Conservation (phyloP, 768 basidiomycete species). For the Pleurotus sapidus region DNA sequence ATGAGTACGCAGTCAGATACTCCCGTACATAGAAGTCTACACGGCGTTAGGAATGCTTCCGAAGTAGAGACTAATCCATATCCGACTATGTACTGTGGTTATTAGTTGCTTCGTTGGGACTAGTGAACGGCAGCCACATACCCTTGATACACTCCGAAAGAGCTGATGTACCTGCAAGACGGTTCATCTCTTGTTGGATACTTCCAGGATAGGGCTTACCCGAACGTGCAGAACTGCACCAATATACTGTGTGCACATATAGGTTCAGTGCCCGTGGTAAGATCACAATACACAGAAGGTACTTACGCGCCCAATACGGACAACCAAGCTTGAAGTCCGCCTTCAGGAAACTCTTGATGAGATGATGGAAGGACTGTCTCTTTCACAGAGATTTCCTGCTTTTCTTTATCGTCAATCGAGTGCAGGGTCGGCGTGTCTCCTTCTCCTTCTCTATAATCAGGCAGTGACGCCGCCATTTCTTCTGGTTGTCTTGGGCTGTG, state of each 20-base stretch:
- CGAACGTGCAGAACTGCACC: conserved; percentile 42
- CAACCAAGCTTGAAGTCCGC: conserved; percentile 16
- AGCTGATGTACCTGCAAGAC: conserved; percentile 29
- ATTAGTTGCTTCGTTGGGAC: no score
- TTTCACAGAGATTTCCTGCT: neutral
- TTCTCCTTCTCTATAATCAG: neutral
- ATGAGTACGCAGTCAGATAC: conserved; percentile 30
- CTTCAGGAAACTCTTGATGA: conserved; percentile 13
- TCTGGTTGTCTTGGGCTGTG: neutral
- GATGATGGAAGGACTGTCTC: neutral
- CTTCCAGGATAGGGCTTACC: conserved; percentile 20
- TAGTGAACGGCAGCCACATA: conserved; percentile 15
- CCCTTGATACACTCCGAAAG: conserved; percentile 34
- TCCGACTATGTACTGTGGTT: no score
- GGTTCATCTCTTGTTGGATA: neutral
- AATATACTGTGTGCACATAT: conserved; percentile 25
- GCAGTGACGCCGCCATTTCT: neutral
- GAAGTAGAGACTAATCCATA: conserved; percentile 1
- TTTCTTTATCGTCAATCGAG: neutral
- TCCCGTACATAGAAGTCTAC: conserved; percentile 38
- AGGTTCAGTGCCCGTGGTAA: neutral
- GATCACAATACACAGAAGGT: no score
- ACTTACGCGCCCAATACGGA: conserved; percentile 18
- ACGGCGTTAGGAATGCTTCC: conserved; percentile 1
- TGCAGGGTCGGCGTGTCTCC: conserved; percentile 1